A percentile compares a stretch with the other conserved stretches of the same genome.
Evolutionary conservation across 495 filamentous ascomycete species (phyloP).

Genomic region (Hyaloscypha bicolor): DNA sequence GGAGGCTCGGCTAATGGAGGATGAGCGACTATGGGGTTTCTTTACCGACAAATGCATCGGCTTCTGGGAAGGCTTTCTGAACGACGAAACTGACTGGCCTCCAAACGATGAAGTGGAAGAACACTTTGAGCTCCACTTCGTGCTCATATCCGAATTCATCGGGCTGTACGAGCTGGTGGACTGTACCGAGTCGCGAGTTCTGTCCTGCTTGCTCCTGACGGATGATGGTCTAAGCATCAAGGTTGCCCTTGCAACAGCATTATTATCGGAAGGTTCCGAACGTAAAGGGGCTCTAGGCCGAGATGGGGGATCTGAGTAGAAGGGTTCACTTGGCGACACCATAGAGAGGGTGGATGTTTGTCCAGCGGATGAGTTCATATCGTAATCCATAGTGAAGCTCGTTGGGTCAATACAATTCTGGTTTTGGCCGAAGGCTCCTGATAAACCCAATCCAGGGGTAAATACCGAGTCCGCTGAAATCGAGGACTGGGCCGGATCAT

Average conservation of each 20-base stretch:
- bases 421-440: neutral
- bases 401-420: neutral
- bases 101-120: slow-evolving; percentile 5
- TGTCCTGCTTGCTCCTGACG: neutral
- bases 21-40: slow-evolving; percentile 4
- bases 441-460: neutral
- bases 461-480: neutral
- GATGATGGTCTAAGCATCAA: neutral
- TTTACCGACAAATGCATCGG: slow-evolving; percentile 4
- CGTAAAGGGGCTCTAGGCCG: too few relatives aligned
- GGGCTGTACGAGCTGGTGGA: slow-evolving; percentile 9
- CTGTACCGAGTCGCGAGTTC: slow-evolving; percentile 5
- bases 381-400: neutral
- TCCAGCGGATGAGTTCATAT: slow-evolving; percentile 3
- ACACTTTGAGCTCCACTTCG: neutral
- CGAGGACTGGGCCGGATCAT: neutral
- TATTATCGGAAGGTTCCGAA: neutral
- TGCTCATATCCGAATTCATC: slow-evolving; percentile 10
- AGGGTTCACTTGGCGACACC: neutral
- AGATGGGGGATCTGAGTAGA: too few relatives aligned
- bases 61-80: slow-evolving; percentile 10
- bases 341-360: neutral
- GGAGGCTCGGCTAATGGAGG: neutral
- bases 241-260: neutral
- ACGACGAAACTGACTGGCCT: neutral